Base-by-base conservation (phyloP, 176 grass and related monocot species). In the Coix lacrymajobi region DNA sequence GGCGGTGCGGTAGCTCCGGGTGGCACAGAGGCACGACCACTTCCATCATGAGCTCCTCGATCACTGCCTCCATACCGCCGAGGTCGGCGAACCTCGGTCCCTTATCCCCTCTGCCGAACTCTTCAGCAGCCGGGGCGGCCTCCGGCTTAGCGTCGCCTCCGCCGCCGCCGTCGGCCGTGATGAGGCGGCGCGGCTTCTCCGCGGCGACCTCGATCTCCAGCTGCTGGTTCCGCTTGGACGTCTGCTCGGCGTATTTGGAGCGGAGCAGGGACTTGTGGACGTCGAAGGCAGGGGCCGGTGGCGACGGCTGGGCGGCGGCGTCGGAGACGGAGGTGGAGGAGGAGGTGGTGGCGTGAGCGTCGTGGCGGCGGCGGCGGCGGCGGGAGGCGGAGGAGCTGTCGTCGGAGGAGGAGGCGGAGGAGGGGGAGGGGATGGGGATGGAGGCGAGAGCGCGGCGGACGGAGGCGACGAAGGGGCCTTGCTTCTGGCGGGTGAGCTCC, bases 41-140 rank as follows among this genome's bases (percentile, higher is more conserved):
- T 26, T 98, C 92, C 96, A 95, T 95, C 91, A 92, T 93, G 16
- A 98, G 69, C 70, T 95, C 85, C 56, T 92, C 93, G 16, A 98
- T 86, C 15, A 93, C 89, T 0, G 58, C 22, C 39, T 91, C 78
- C 89, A 98, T 93, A 22, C 96, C 93, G 2, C 96, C 93, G 1
- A 98, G 86, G 54, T 98, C 87, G 0, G 76, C 70, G 30, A 98
- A 98, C 73, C 45, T 88, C 0, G 91, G 93, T 10, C 93, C 85
- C 20, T 80, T 85, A 0, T 85, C 82, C 26, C 43, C 84, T 66
- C 67, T 81, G 4, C 54, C 20, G 11, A 63, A 28, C 16, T 80
- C 69, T 45, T 43, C 79, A 1, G 73, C 11, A 62, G 66, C 44
- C 8, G 44, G 33, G 4, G 34, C 76, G 1, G 29, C 76, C 4